Percentiles rank a stretch among this genome's conserved stretches.
Conservation (phyloP, 805 yeast species). For the Candida glaebosa region DNA sequence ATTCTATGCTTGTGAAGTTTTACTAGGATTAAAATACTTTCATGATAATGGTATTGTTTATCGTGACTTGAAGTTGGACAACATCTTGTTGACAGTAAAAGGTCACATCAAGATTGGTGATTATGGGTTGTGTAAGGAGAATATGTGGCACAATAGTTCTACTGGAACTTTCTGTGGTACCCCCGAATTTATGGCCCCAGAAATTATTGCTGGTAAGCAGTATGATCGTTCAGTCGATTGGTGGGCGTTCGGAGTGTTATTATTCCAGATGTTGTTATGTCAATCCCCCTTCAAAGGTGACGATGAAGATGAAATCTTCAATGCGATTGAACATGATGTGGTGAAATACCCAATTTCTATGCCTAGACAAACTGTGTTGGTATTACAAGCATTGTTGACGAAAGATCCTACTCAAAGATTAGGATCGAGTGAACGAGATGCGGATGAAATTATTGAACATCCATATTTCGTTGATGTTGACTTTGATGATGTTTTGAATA, state of each 20-base stretch:
- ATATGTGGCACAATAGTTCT: constrained; percentile 78
- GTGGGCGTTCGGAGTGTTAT: constrained; percentile 99
- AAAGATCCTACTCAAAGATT: constrained; percentile 83
- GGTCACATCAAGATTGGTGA: constrained; percentile 98
- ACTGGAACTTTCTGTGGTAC: constrained; percentile 98
- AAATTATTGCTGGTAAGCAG: constrained; percentile 86
- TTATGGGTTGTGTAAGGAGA: constrained; percentile 95
- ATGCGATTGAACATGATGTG: constrained; percentile 94
- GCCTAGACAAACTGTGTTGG: constrained; percentile 95
- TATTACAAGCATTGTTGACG: constrained; percentile 84
- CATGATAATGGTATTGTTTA: constrained; percentile 95
- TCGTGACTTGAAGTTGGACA: constrained; percentile 94
- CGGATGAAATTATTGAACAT: constrained; percentile 91
- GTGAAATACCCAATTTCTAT: constrained; percentile 95
- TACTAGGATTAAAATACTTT: constrained; percentile 84
- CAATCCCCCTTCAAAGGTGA: constrained; percentile 98
- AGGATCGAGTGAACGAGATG: constrained; percentile 87
- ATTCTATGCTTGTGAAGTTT: constrained; percentile 95
- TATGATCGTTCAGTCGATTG: constrained; percentile 96
- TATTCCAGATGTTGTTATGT: constrained; percentile 94
- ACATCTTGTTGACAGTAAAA: constrained; percentile 79
- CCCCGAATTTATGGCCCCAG: constrained; percentile 99
- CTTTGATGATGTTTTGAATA: constrained; percentile 77
- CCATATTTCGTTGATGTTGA: constrained; percentile 87
- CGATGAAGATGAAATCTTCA: constrained; percentile 94